These are phyloP conservation scores for Orobanche coerulescens DNA, from an alignment of 257 asterid genomes.

Conservation along the genomic window DNA sequence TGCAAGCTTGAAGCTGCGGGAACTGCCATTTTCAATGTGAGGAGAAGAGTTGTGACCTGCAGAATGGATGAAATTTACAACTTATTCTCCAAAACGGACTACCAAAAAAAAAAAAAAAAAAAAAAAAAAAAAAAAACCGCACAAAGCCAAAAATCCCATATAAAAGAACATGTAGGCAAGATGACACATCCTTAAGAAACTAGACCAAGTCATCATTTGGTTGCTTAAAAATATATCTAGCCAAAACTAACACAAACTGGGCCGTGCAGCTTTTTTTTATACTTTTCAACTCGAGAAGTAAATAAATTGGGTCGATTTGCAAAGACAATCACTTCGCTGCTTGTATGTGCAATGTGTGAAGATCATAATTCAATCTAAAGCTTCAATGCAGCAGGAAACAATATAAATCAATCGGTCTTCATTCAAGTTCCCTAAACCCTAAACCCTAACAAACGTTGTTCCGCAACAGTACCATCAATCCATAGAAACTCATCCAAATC, in stretches of 20 bases:
- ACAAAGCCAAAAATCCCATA: neutral
- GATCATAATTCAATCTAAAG: neutral
- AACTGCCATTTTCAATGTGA: conserved; percentile 48
- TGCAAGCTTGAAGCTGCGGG: conserved; percentile 61
- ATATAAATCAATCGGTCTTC: neutral
- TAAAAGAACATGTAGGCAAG: neutral
- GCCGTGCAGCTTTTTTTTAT: neutral
- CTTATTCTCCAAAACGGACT: neutral
- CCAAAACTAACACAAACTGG: neutral
- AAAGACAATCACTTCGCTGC: neutral
- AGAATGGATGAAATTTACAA: conserved; percentile 16
- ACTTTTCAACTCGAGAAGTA: neutral
- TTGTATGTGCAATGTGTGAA: neutral
- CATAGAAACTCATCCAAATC: neutral
- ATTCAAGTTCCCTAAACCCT: neutral
- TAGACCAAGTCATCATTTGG: neutral
- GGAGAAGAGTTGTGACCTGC: conserved; percentile 21
- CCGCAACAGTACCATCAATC: neutral
- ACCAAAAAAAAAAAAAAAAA: neutral
- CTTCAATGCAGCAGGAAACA: neutral
- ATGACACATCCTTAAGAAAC: neutral
- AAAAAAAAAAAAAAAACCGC: neutral
- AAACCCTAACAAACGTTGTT: neutral
- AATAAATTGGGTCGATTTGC: neutral
- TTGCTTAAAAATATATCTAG: neutral